Base-by-base conservation (phyloP, 768 basidiomycete genomes). In the Inosperma sp. region DNA sequence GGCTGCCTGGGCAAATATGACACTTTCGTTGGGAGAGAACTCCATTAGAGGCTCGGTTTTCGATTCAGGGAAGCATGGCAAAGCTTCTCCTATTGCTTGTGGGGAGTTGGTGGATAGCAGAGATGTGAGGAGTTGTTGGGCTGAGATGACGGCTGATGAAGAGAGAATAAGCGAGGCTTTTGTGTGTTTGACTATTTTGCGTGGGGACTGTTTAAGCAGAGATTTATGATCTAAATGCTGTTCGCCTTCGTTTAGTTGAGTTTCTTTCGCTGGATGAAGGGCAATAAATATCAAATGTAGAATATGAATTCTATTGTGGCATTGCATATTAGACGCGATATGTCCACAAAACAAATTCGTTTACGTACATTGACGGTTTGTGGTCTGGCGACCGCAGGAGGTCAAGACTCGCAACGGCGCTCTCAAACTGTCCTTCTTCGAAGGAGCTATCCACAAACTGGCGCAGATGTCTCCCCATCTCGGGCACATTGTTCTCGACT, bases 391-490 rank as follows among this genome's bases (percentile, higher is more conserved):
- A 77, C 39, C 83, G 80, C 2, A 89, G 64, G 51, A 83, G 81
- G 51, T 80, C 79, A 1, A 90, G 74, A 22, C 79, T 66, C 12
- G 73, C 68, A 23, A 88, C 82, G 6, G 81, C 88, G 5, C 79
- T 72, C 57, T 86, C 82, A 55, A 85, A 87, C 51, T 88, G 84
- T 14, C 82, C 80, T 63, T 90, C 88, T 59, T 90, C 88, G 16
- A 89, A 79, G 52, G 83, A 83, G 47, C 75, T 81, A 60, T 89
- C 85, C 16, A 88, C 83, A 4, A 86, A 48, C 47, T 62, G 60
- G 33, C 60, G 56, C 30, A 61, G 56, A 41, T 56, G 67, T 27
- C 72, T 74, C 29, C 75, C 53, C 63, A 65, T 65, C 40, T 63
- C 63, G 25, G 54, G 56, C 22, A 57, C 54, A 49, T 53, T 31